Evolutionary conservation across 75 land plant species (phyloP), one percentile per base, ranked within the genome.

Genomic region (Larix kaempferi): DNA sequence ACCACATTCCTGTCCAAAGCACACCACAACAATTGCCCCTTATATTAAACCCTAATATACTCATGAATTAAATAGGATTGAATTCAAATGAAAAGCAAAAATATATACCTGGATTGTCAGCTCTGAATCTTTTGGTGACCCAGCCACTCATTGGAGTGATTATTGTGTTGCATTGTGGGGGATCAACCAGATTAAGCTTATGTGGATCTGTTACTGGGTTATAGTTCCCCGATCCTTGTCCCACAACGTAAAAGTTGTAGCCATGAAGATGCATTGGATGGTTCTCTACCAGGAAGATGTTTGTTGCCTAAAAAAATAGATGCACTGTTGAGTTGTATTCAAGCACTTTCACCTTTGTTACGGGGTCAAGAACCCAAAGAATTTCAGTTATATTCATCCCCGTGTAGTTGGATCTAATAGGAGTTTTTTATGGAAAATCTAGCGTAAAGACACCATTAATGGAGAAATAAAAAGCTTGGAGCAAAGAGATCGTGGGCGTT

Each of bases 221-320:
- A 82, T 92, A 94, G 81, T 94, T 90, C 14, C 97, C 97, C 26
- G 80, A 84, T 2, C 94, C 97, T 3, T 44, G 55, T 3, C 87
- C 97, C 5, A 94, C 82, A 39, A 94, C 74, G 82, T 90, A 92
- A 82, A 94, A 94, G 77, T 85, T 82, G 73, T 89, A 89, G 29
- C 96, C 96, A 75, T 94, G 96, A 22, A 94, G 80, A 75, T 94
- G 96, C n/a, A 94, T 88, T 19, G 96, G 96, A 77, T 94, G 96
- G 71, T 86, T 82, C 75, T 91, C 94, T 6, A 79, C 79, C 2
- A 80, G 66, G 60, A 88, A 29, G 27, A 92, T 83, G 71, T 76
- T 84, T 19, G 91, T 91, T 41, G 82, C 92, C 61, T 93, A 92
- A 19, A 93, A 54, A 60, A 92, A 85, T 33, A 92, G 14, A 75